Evolutionary conservation across 164 flowering plant species (phyloP), one percentile per base, ranked within the genome.

Genomic region (Euptelea pleiosperma): DNA sequence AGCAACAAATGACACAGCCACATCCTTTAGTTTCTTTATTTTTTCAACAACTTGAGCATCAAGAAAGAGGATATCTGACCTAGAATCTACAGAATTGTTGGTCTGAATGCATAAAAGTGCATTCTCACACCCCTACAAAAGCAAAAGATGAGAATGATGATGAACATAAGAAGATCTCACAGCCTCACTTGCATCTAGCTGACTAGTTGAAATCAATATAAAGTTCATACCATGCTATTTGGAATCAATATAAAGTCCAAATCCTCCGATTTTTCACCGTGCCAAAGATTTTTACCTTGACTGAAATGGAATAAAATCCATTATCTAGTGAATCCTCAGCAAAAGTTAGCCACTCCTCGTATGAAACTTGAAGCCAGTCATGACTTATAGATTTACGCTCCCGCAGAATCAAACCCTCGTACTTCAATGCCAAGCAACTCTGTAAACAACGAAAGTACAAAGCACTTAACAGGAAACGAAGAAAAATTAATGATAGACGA

Each of bases 341-440:
- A 61, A 86, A 87, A 26, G 52, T 70, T 30, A 80, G 51, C 98
- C 98, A 90, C 60, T 93, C 61, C 76, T 49, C 31, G 30, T 57
- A 55, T 11, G 86, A 75, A 69, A 90, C 96, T 42, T 61, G 75
- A 19, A 84, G 70, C 77, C 69, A 66, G 10, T 55, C 72, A 51
- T 66, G 34, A 62, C 45, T 74, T 18, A 64, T 12, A 34, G 79
- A 71, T 45, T 70, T 67, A 37, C 67, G 55, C 4, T 87, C 85
- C 34, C 97, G 81, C 65, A 87, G 43, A 57, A 72, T 29, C 66
- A 93, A 75, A 12, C 84, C 99, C 72, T 93, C 99, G 40, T 90
- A 79, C 63, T 80, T 80, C 77, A 88, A 65, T 39, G 93, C 87
- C 81, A 87, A 78, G 66, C 90, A 90, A 72, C 87, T 87, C 97